These are phyloP conservation scores for Pseudomonodictys pantanalensis DNA, from an alignment of 495 filamentous ascomycete genomes.

Conservation along the genomic window DNA sequence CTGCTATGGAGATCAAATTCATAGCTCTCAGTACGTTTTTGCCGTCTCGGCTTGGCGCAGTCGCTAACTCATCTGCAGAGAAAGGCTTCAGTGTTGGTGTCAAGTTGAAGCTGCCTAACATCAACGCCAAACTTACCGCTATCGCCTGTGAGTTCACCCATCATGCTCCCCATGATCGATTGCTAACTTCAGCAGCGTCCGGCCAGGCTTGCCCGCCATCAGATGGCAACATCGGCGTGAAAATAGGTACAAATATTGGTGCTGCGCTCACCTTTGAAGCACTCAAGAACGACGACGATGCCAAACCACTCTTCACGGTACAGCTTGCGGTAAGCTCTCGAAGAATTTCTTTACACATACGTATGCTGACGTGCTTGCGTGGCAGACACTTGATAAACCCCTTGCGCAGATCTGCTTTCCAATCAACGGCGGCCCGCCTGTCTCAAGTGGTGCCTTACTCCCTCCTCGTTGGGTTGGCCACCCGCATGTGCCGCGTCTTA, in stretches of 20 bases:
- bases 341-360: neutral
- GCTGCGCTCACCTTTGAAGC: constrained; percentile 15
- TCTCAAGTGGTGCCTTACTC: too few species aligned
- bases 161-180: neutral
- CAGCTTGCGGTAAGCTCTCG: constrained; percentile 26
- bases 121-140: constrained; percentile 32
- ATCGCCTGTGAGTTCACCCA: constrained; percentile 34
- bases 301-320: constrained; percentile 19
- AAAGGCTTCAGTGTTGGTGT: constrained; percentile 42
- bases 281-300: constrained; percentile 1
- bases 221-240: constrained; percentile 13
- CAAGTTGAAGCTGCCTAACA: constrained; percentile 37
- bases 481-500: too few species aligned
- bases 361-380: neutral
- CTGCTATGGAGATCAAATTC: constrained; percentile 35
- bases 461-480: too few species aligned
- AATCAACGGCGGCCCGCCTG: too few species aligned
- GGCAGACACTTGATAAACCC: constrained; percentile 6
- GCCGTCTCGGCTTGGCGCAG: neutral
- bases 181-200: constrained; percentile 10
- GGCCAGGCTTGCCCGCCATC: constrained; percentile 7
- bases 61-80: constrained; percentile 11
- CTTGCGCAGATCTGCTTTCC: constrained; percentile 10
- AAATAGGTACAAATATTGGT: constrained; percentile 15
- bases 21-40: constrained; percentile 35